These are phyloP conservation scores for Didymella pinodella DNA, from an alignment of 2,329 filamentous ascomycete species.

Conservation along the genomic window DNA sequence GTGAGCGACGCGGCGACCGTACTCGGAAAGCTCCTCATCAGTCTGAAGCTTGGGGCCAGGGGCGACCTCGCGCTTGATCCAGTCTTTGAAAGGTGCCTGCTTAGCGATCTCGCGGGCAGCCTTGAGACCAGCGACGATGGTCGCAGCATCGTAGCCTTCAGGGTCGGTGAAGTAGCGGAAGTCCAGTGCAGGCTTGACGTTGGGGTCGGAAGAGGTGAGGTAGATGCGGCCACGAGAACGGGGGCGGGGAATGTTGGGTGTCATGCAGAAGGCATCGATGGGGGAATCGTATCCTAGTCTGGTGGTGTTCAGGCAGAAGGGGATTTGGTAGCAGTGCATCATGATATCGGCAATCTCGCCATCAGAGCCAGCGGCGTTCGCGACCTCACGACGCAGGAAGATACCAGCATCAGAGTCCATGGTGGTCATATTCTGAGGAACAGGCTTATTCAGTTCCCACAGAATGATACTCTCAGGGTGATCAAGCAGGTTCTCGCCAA, in stretches of 20 bases:
- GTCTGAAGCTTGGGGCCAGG: slow-evolving; percentile 76
- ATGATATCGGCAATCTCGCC: slow-evolving; percentile 84
- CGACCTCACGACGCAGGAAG: slow-evolving; percentile 80
- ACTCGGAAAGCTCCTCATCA: slow-evolving; percentile 82
- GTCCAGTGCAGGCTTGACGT: slow-evolving; percentile 81
- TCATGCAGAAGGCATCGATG: slow-evolving; percentile 89
- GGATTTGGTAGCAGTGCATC: slow-evolving; percentile 98
- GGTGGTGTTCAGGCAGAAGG: slow-evolving; percentile 85
- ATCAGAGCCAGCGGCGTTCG: slow-evolving; percentile 73
- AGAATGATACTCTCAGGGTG: slow-evolving; percentile 73
- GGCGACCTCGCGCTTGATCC: slow-evolving; percentile 83
- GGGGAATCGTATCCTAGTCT: slow-evolving; percentile 77
- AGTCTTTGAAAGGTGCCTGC: slow-evolving; percentile 79
- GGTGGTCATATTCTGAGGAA: slow-evolving; percentile 80
- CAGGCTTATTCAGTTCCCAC: slow-evolving; percentile 82
- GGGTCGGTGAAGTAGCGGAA: slow-evolving; percentile 91
- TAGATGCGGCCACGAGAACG: slow-evolving; percentile 80
- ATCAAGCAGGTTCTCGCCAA: slow-evolving; percentile 70
- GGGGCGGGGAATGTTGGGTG: slow-evolving; percentile 86
- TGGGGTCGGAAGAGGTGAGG: slow-evolving; percentile 77
- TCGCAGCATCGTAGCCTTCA: slow-evolving; percentile 84
- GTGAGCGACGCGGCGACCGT: slow-evolving; percentile 81
- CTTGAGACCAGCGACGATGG: slow-evolving; percentile 78
- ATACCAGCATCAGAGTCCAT: slow-evolving; percentile 92
- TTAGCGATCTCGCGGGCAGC: slow-evolving; percentile 79